Evolutionary conservation across 164 flowering plant species (phyloP).

Genomic region (Saururus chinensis): DNA sequence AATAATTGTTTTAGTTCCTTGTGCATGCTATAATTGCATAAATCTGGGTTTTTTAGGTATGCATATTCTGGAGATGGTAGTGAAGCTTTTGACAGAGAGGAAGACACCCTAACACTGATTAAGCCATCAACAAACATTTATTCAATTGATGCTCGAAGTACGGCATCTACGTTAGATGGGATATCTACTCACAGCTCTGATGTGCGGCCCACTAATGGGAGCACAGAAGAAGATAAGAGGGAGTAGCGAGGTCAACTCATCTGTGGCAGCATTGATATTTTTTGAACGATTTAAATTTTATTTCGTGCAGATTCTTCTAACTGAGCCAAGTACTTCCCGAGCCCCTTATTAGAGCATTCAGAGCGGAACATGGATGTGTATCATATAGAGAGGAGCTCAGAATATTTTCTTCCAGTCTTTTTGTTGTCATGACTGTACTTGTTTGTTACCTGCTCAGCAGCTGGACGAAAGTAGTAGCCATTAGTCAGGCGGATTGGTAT

Average conservation of each 20-base stretch:
- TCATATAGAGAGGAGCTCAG: neutral
- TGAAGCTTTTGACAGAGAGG: constrained; percentile 81
- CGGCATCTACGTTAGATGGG: constrained; percentile 21
- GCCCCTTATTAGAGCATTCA: neutral
- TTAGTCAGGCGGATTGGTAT: too few relatives aligned
- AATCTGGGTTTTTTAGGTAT: constrained; percentile 32
- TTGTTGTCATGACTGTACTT: neutral
- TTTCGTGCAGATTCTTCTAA: neutral
- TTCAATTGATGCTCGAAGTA: constrained; percentile 29
- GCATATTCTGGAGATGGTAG: constrained; percentile 65
- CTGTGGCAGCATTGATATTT: neutral
- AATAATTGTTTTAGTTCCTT: neutral
- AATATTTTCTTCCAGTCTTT: neutral
- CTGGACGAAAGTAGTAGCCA: too few relatives aligned
- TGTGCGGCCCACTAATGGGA: constrained; percentile 18
- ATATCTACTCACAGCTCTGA: constrained; percentile 19
- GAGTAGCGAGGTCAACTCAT: constrained; percentile 21
- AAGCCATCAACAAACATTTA: constrained; percentile 47
- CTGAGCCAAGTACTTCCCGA: neutral
- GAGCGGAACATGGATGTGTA: neutral
- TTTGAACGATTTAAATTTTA: neutral
- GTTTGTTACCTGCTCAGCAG: too few relatives aligned
- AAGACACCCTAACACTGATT: constrained; percentile 55
- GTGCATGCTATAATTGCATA: too few relatives aligned
- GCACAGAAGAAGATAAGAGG: constrained; percentile 72